Conservation (phyloP, 345 rosid species). For the Corymbia maculata region DNA sequence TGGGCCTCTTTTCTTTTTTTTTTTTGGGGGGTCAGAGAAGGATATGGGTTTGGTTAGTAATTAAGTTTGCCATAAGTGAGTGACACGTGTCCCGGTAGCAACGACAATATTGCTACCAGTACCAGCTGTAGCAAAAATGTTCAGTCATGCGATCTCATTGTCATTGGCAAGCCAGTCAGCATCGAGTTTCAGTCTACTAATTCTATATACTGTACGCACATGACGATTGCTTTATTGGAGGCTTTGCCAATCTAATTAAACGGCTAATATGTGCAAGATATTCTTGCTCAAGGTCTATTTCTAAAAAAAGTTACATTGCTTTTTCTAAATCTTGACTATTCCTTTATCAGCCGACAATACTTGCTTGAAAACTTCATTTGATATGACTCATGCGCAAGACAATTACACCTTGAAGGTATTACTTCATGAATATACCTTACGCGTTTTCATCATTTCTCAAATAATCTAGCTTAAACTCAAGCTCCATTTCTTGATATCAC, state of each 20-base stretch:
- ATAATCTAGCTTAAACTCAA: neutral
- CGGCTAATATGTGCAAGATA: neutral
- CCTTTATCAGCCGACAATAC: neutral
- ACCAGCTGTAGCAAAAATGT: neutral
- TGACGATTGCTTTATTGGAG: neutral
- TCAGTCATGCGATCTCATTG: neutral
- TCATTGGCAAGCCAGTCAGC: neutral
- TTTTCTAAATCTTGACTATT: neutral
- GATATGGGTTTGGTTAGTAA: neutral
- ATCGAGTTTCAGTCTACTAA: neutral
- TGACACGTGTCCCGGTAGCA: neutral
- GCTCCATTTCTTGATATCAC: neutral
- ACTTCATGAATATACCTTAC: neutral
- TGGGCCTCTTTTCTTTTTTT: too few species aligned
- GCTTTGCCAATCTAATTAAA: neutral
- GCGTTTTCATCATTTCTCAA: neutral
- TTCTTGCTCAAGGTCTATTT: neutral
- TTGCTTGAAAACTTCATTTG: too few species aligned
- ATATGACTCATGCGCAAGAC: neutral
- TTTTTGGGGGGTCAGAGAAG: neutral
- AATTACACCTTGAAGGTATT: neutral
- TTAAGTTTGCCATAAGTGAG: neutral
- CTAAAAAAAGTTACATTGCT: neutral
- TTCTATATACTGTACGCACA: neutral
- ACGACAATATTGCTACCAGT: neutral